Evolutionary conservation across 805 yeast genomes (phyloP), one percentile per base, ranked within the genome.

Genomic region (Zygotorulaspora danielsina): DNA sequence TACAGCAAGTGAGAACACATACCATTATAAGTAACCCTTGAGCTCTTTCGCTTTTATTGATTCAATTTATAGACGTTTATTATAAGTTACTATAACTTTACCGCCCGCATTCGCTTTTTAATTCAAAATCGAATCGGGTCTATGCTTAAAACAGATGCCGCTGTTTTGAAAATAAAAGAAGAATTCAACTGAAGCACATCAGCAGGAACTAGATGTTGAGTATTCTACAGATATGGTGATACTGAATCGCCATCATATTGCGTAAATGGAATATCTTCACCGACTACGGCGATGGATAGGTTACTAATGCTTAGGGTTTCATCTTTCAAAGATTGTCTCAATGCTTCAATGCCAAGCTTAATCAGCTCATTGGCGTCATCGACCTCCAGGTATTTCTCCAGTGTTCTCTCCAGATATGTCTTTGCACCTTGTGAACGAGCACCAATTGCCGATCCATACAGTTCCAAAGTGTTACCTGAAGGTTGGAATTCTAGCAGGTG

Each of bases 381-480:
- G 6, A 79, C 68, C 39, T 74, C 72, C 13, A 78, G 67, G 51
- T 86, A 84, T 20, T 71, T 69, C 25, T 84, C 87, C 58, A 81
- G 72, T 51, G 82, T 81, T 59, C 96, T 80, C 66, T 93, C 99
- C 59, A 93, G 69, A 54, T 87, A 93, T 2, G 99, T 93, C 69
- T 95, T 79, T 11, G 96, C 97, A 36, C 97, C 97, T 67, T 93
- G 99, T 2, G 97, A 90, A 60, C 99, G 78, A 7, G 99, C 97
- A 33, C 99, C 99, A 57, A 93, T 87, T 25, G 98, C 95, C 9
- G 96, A 81, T 24, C 96, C 97, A 52, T 75, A 78, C 60, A 89
- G 84, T 64, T 93, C 97, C 54, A 88, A 71, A 16, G 84, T 93
- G 18, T 90, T 81, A 2, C 99, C 99, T 6, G 95, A 82, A 12